These are phyloP conservation scores for Coleophoma crateriformis DNA, from an alignment of 2,329 filamentous ascomycete species.

Conservation along the genomic window DNA sequence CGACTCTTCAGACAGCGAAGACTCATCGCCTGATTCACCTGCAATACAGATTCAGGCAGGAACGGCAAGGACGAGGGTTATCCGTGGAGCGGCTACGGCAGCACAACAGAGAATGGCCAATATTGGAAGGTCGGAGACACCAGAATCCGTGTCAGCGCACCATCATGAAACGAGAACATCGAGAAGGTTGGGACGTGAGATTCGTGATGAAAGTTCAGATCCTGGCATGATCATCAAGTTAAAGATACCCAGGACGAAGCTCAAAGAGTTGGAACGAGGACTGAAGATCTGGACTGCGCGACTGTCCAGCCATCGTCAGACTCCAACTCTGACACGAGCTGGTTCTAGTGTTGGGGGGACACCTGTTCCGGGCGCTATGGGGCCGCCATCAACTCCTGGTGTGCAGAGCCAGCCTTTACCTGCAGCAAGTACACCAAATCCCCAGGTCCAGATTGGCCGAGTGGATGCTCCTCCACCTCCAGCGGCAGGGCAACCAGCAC, in stretches of 20 bases:
- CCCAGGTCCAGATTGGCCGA: slow-evolving; percentile 56
- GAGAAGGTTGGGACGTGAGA: slow-evolving; percentile 48
- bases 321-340: slow-evolving; percentile 38
- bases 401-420: slow-evolving; percentile 20
- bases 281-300: slow-evolving; percentile 34
- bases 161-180: slow-evolving; percentile 71
- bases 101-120: slow-evolving; percentile 86
- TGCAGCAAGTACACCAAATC: slow-evolving; percentile 28
- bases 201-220: slow-evolving; percentile 73
- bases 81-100: slow-evolving; percentile 81
- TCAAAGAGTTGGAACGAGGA: slow-evolving; percentile 60
- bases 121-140: slow-evolving; percentile 79
- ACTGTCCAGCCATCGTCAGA: slow-evolving; percentile 31
- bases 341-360: slow-evolving; percentile 39
- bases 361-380: slow-evolving; percentile 48
- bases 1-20: slow-evolving; percentile 88
- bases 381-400: slow-evolving; percentile 37
- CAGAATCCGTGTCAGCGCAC: slow-evolving; percentile 65
- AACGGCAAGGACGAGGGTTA: slow-evolving; percentile 79
- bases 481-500: slow-evolving; percentile 47
- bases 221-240: slow-evolving; percentile 66
- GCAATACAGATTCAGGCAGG: slow-evolving; percentile 64
- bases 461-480: slow-evolving; percentile 60
- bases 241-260: slow-evolving; percentile 65
- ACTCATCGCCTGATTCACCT: slow-evolving; percentile 82